Evolutionary conservation across 2,329 filamentous ascomycete genomes (phyloP), one percentile per base, ranked within the genome.

Genomic region (Aspergillus sp.): DNA sequence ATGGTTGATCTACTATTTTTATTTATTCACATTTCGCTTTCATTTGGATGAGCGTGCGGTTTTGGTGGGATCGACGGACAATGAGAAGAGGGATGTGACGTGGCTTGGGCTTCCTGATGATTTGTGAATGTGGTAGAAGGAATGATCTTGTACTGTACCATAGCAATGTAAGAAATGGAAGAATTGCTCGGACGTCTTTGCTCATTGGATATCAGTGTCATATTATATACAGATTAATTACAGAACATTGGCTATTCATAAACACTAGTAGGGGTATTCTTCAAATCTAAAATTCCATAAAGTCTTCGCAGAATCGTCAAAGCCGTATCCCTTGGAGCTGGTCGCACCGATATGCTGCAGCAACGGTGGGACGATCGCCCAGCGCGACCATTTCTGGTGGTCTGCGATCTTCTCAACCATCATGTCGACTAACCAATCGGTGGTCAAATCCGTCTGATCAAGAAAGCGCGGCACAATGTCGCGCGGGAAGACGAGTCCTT

Each of bases 401-500:
- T 58, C 43, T 3, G 54, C 54, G 43, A 58, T 57, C 10, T 49
- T 50, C 29, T 58, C 56, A 13, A 56, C 21, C 56, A 58, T 58
- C 53, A 58, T 58, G 45, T 58, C 56, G 16, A 55, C 52, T 14
- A 59, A 11, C 52, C 52, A 57, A 9, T 57, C 52, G 4, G 57
- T 52, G 1, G 47, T 57, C 20, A 54, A 11, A 2, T 55, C 57
- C 3, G 52, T 55, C 21, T 38, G 44, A 1, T 57, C 55, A 1
- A 55, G 31, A 11, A 59, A 55, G 0, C 14, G 32, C 3, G 49
- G 54, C 3, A 58, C 53, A 21, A 48, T 67, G 64, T 11, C 19
- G 3, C 54, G 54, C 3, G 73, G 72, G 32, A 75, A 77, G 13
- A 76, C 66, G 3, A 76, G 65, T 5, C 65, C 75, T 61, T 78